Base-by-base conservation (phyloP, 2,329 filamentous ascomycete species). In the Fusarium chlamydosporum region DNA sequence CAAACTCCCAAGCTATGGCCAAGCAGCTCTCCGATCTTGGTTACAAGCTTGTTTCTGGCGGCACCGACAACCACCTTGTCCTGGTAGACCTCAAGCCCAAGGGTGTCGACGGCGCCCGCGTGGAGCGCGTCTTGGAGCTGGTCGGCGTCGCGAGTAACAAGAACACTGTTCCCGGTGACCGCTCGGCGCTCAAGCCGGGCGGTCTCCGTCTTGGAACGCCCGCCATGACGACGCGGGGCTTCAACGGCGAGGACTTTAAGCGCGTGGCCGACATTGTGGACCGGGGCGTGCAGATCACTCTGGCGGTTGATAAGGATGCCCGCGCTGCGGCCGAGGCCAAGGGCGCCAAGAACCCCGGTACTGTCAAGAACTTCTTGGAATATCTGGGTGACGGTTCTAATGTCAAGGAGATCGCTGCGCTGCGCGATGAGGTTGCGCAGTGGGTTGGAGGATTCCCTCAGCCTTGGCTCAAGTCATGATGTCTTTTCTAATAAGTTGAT, bases 121-220 rank as follows among this genome's bases (percentile, higher is more conserved):
- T 97, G 10, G 93, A 97, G 83, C 89, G 92, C 34, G 90, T 97
- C 16, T 86, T 97, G 27, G 93, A 97, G 79, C 89, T 96, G 41
- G 92, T 94, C 71, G 94, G 94, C 72, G 94, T 97, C 42, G 94
- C 95, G 7, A 91, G 92, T 78, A 98, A 98, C 86, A 98, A 98
- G 87, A 97, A 98, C 85, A 97, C 94, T 2, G 94, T 97, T 0
- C 95, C 95, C 2, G 94, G 94, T 31, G 95, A 97, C 81, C 92
- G 90, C 78, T 97, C 93, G 0, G 95, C 95, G 0, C 87, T 97
- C 76, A 93, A 94, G 73, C 95, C 95, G 27, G 94, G 94, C 72
- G 95, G 95, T 70, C 86, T 97, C 68, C 90, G 95, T 70, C 92
- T 97, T 78, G 95, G 95, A 55, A 94, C 94, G 1, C 95, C 95